Evolutionary conservation across 352 stramenopile species (phyloP).

Genomic region (Phytophthora aleatoria): DNA sequence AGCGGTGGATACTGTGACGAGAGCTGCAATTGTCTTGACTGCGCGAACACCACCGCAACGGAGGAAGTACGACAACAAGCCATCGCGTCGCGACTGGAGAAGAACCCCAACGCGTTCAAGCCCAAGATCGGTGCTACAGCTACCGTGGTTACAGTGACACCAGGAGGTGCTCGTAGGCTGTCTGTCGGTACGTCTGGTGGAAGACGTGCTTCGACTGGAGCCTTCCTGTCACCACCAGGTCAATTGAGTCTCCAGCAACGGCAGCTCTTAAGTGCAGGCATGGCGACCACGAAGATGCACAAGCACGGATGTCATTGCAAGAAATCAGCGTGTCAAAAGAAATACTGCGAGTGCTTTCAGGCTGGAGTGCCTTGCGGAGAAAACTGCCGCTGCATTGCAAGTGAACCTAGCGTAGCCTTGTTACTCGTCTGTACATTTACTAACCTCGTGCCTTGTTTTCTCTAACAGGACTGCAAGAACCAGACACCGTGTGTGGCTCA

Average conservation of each 20-base stretch:
- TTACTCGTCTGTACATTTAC: constrained; percentile 10
- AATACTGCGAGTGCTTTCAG: constrained; percentile 98
- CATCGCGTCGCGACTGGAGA: constrained; percentile 89
- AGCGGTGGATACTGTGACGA: constrained; percentile 91
- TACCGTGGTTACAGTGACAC: constrained; percentile 12
- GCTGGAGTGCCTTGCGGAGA: constrained; percentile 83
- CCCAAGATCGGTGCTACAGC: constrained; percentile 90
- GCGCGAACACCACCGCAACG: constrained; percentile 87
- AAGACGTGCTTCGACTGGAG: constrained; percentile 13
- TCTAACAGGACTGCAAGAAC: constrained; percentile 78
- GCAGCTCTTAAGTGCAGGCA: constrained; percentile 22
- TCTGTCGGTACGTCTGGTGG: constrained; percentile 12
- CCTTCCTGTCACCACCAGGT: constrained; percentile 35
- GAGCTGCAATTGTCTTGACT: constrained; percentile 93
- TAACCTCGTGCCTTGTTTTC: background rate
- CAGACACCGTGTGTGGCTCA: constrained; percentile 57
- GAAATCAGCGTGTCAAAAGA: constrained; percentile 97
- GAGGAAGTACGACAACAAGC: constrained; percentile 78
- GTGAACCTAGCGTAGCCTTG: constrained; percentile 13
- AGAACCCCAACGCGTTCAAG: constrained; percentile 96
- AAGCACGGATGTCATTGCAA: constrained; percentile 97
- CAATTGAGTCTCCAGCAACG: constrained; percentile 18
- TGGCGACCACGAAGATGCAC: constrained; percentile 80
- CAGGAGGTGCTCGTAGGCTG: constrained; percentile 18
- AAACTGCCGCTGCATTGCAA: constrained; percentile 91